Base-by-base conservation (phyloP, 495 filamentous ascomycete genomes). In the Tetracladium marchalianum region DNA sequence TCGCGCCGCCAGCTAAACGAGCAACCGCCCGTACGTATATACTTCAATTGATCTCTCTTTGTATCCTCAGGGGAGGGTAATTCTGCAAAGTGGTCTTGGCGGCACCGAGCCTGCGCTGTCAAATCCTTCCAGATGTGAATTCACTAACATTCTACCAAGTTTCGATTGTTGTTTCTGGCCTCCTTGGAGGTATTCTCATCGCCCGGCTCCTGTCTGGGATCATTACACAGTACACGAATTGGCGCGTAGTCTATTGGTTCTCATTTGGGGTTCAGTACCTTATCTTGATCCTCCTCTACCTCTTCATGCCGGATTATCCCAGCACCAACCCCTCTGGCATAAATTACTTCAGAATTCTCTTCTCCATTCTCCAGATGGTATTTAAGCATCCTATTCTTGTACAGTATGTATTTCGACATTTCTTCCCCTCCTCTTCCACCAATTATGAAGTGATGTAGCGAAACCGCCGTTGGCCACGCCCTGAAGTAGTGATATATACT, bases 261-360 rank as follows among this genome's bases (percentile, higher is more conserved):
- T 77, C 84, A 0, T 69, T 90, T 13, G 87, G 70, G 5, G 66
- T 87, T 1, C 87, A 93, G 61, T 78, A 72, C 53, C 50, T 78
- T n/a, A 82, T 90, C 47, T 70, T 82, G 49, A 50, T 57, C 4
- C 59, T 81, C 2, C 71, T 90, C 8, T 92, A 77, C 69, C 44
- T 82, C 33, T 85, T 76, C 58, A 81, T 93, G 77, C 85, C 85
- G 0, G 84, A 88, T 57, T 93, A 90, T 56, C 87, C 87, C 0
- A 66, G 72, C 22, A 81, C 82, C 19, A 90, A 87, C 59, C 80
- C 76, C 0, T 64, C 59, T 2, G 75, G 71, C 0, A 55, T 80
- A 15, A 75, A 75, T 40, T 93, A 93, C 62, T 70, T 78, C 54
- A 64, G 69, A 1, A 77, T 87, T 59, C 70, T 90, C 3, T 73